A percentile compares a stretch with the other conserved stretches of the same genome.
phyloP scores from a whole-genome alignment of 2,329 filamentous ascomycete species.

The Xylariales sp. region DNA sequence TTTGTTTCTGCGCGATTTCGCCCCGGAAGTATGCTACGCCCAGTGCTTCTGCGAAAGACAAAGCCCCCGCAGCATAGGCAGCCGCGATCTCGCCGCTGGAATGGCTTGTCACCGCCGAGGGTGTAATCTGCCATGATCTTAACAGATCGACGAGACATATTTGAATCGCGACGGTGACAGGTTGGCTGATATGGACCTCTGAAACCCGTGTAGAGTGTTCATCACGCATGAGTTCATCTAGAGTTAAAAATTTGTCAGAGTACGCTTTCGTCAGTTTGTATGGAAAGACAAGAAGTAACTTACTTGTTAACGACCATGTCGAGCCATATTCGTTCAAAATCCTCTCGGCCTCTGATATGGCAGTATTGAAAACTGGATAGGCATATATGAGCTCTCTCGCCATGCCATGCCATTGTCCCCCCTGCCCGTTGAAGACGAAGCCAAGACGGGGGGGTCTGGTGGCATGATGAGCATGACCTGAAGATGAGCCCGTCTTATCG shows the following conservation, averaged over 20 bases:
- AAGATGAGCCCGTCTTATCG: neutral
- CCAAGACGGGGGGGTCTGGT: neutral
- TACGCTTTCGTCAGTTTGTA: too few relatives aligned
- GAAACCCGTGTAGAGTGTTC: neutral
- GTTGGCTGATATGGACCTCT: neutral
- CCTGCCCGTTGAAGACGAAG: conserved; percentile 12
- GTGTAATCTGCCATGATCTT: conserved; percentile 8
- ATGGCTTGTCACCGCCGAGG: conserved; percentile 15
- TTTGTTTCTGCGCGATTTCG: neutral
- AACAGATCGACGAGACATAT: conserved; percentile 3
- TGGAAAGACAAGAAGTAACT: too few relatives aligned
- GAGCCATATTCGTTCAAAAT: neutral
- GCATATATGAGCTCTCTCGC: conserved; percentile 2
- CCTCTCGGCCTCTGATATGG: neutral
- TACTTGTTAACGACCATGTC: neutral
- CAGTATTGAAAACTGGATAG: neutral
- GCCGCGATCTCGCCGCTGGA: conserved; percentile 27
- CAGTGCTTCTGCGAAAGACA: conserved; percentile 14
- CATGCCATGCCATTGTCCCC: conserved; percentile 11
- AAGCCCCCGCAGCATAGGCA: conserved; percentile 27
- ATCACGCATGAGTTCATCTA: neutral
- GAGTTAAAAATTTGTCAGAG: too few relatives aligned
- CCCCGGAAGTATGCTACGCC: conserved; percentile 9
- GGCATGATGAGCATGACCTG: neutral
- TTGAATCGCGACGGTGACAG: conserved; percentile 6